Conservation (phyloP, 1,284 basidiomycete genomes). For the Leucoagaricus sp. region DNA sequence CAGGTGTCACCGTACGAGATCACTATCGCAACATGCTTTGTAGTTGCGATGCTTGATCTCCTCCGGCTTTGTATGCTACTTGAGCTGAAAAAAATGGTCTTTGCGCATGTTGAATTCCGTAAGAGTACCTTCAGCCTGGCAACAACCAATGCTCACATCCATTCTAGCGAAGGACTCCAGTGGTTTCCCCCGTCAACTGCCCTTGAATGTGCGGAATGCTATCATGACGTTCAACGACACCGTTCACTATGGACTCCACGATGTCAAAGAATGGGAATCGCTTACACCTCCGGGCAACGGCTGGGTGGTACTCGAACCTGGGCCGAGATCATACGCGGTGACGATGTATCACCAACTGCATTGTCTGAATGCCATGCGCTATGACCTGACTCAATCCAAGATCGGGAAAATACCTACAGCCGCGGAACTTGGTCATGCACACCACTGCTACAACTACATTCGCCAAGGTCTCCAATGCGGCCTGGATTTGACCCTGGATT, state of each 20-base stretch:
- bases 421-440: constrained; percentile 21
- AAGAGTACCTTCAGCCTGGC: not conserved
- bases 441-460: constrained; percentile 34
- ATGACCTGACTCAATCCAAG: constrained; percentile 20
- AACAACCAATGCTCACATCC: not conserved
- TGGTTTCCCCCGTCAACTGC: constrained; percentile 11
- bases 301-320: constrained; percentile 23
- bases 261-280: constrained; percentile 20
- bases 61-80: not conserved
- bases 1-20: not conserved
- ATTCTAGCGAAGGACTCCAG: not conserved
- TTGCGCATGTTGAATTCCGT: constrained; percentile 3
- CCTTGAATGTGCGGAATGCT: constrained; percentile 12
- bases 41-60: not conserved
- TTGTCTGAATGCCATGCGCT: constrained; percentile 27
- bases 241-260: constrained; percentile 12
- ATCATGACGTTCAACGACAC: constrained; percentile 14
- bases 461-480: constrained; percentile 30
- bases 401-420: constrained; percentile 15
- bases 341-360: constrained; percentile 36
- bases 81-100: not conserved
- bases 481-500: constrained; percentile 30
- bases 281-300: constrained; percentile 20
- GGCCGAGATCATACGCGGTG: constrained; percentile 24
- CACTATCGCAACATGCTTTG: not conserved